These are phyloP conservation scores for Harringtonia aguacate DNA, from an alignment of 2,329 filamentous ascomycete genomes.

Conservation along the genomic window DNA sequence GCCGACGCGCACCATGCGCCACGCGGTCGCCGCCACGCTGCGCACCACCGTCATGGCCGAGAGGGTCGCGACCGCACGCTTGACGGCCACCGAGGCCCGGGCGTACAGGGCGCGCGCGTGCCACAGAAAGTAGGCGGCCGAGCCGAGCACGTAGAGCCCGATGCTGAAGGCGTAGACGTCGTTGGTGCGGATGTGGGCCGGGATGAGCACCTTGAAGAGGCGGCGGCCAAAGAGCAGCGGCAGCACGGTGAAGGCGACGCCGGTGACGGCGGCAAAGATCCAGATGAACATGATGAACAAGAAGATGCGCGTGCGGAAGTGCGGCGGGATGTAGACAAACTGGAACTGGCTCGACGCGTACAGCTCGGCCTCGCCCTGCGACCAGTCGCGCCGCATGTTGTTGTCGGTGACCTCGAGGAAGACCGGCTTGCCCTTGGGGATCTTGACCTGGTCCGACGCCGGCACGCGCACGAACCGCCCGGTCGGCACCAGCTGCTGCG, in stretches of 20 bases:
- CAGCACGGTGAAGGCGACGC: slow-evolving; percentile 74
- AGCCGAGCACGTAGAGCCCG: slow-evolving; percentile 72
- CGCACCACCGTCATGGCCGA: slow-evolving; percentile 17
- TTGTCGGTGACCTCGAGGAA: slow-evolving; percentile 67
- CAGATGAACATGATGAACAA: slow-evolving; percentile 85
- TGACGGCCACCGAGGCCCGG: slow-evolving; percentile 21
- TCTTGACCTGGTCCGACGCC: slow-evolving; percentile 87
- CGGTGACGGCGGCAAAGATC: slow-evolving; percentile 83
- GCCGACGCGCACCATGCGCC: slow-evolving; percentile 35
- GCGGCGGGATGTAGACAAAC: slow-evolving; percentile 72
- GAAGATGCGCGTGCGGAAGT: slow-evolving; percentile 70
- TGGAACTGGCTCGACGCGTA: slow-evolving; percentile 54
- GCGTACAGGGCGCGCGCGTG: slow-evolving; percentile 32
- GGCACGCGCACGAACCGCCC: slow-evolving; percentile 87
- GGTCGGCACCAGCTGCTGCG: slow-evolving; percentile 50
- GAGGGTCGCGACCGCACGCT: slow-evolving; percentile 14
- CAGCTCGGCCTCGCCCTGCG: slow-evolving; percentile 39
- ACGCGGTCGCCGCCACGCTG: slow-evolving; percentile 17
- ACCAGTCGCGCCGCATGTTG: slow-evolving; percentile 53
- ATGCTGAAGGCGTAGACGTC: slow-evolving; percentile 95
- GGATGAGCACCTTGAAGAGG: slow-evolving; percentile 64
- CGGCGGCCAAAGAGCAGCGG: slow-evolving; percentile 77
- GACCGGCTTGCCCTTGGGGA: slow-evolving; percentile 71
- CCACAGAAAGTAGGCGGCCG: slow-evolving; percentile 49
- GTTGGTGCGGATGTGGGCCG: slow-evolving; percentile 65